Evolutionary conservation across 2,329 filamentous ascomycete species (phyloP).

Genomic region (Fusarium xylarioides): DNA sequence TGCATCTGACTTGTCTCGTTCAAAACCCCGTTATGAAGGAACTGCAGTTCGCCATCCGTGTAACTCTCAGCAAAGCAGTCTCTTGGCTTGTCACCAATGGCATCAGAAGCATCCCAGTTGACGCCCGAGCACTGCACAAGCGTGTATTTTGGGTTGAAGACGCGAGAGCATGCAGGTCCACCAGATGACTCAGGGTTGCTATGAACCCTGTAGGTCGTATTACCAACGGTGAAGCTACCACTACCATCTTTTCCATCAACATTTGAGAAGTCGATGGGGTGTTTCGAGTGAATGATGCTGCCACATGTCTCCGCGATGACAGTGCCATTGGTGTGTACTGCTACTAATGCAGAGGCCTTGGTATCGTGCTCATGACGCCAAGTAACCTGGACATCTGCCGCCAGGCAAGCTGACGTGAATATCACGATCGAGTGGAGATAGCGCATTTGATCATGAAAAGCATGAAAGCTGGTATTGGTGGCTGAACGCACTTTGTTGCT

Average conservation of each 20-base stretch:
- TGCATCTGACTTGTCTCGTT: background rate
- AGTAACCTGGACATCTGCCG: background rate
- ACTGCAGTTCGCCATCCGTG: background rate
- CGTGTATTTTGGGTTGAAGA: background rate
- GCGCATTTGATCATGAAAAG: background rate
- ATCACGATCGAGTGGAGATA: background rate
- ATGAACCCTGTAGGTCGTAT: background rate
- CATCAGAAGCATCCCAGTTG: background rate
- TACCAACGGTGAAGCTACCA: background rate
- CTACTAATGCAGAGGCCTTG: background rate
- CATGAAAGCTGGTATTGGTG: background rate
- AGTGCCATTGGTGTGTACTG: background rate
- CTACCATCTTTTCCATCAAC: background rate
- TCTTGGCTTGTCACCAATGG: background rate
- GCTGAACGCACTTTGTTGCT: background rate
- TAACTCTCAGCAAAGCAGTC: background rate
- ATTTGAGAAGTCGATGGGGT: background rate
- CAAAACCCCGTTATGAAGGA: background rate
- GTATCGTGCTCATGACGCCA: background rate
- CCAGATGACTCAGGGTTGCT: background rate
- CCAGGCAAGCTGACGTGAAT: background rate
- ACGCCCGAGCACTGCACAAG: background rate
- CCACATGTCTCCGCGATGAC: background rate
- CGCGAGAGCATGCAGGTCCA: background rate
- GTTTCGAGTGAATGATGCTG: background rate